Conservation (phyloP, 495 filamentous ascomycete genomes). For the Aspergillus steynii region DNA sequence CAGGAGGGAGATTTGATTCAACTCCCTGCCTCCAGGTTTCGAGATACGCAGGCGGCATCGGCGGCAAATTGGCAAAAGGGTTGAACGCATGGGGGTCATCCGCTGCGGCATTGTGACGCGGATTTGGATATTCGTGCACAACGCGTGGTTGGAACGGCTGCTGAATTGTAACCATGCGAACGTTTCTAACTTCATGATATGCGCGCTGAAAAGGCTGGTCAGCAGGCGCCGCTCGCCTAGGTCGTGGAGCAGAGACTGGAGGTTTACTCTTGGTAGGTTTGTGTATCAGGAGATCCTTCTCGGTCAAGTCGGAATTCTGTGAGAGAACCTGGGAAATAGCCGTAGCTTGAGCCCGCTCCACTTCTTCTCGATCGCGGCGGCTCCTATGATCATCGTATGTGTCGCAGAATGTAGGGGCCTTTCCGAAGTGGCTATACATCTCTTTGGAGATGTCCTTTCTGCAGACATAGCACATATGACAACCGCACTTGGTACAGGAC, state of each 20-base stretch:
- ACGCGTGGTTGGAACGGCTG: background rate
- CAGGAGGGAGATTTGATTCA: too few species aligned
- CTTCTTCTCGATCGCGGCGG: constrained; percentile 63
- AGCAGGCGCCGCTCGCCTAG: background rate
- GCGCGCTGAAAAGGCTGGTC: background rate
- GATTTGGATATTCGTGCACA: background rate
- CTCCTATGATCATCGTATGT: constrained; percentile 60
- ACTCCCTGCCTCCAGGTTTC: background rate
- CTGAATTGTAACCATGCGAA: background rate
- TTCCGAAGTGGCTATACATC: constrained; percentile 29
- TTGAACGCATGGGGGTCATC: background rate
- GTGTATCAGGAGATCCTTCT: constrained; percentile 17
- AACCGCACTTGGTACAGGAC: constrained; percentile 61
- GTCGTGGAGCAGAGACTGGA: background rate
- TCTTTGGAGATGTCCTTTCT: constrained; percentile 41
- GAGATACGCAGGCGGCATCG: background rate
- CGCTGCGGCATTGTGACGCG: background rate
- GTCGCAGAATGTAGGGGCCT: constrained; percentile 57
- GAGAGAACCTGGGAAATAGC: constrained; percentile 41
- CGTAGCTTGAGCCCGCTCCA: constrained; percentile 61
- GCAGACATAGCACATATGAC: constrained; percentile 70
- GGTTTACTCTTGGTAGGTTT: background rate
- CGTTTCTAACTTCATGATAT: background rate
- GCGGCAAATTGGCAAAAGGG: background rate
- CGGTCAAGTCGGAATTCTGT: constrained; percentile 22